These are phyloP conservation scores for Debaryomyces fabryi DNA, from an alignment of 1,139 yeast genomes.

Conservation along the genomic window DNA sequence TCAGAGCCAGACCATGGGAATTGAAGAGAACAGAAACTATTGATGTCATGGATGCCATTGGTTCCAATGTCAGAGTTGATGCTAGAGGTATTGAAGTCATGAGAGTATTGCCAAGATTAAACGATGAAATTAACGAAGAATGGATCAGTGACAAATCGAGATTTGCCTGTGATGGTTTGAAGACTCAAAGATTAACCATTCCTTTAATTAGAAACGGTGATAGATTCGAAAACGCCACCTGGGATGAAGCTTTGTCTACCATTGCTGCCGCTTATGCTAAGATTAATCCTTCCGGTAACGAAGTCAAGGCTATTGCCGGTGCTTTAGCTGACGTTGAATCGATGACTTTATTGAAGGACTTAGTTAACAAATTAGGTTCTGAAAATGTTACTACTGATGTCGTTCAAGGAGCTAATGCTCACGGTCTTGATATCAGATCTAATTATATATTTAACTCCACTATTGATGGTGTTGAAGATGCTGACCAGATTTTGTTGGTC, in stretches of 20 bases:
- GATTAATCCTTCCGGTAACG: conserved; percentile 65
- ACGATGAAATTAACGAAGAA: conserved; percentile 87
- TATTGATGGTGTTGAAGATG: conserved; percentile 78
- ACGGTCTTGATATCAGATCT: conserved; percentile 75
- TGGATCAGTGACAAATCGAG: conserved; percentile 91
- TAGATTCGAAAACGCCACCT: conserved; percentile 72
- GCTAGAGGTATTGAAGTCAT: conserved; percentile 87
- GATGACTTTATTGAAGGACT: conserved; percentile 79
- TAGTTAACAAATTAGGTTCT: conserved; percentile 74
- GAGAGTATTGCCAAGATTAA: conserved; percentile 84
- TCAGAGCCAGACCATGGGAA: conserved; percentile 94
- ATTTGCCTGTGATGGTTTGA: conserved; percentile 84
- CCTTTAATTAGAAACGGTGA: conserved; percentile 78
- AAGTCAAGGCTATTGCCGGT: conserved; percentile 81
- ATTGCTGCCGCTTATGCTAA: conserved; percentile 66
- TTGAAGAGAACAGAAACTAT: conserved; percentile 86
- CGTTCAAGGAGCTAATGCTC: conserved; percentile 61
- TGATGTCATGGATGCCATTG: conserved; percentile 84
- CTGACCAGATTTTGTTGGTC: conserved; percentile 75
- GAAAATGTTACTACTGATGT: conserved; percentile 81
- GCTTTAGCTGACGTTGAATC: conserved; percentile 84
- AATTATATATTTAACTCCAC: conserved; percentile 82
- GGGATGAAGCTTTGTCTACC: conserved; percentile 84
- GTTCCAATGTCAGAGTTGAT: conserved; percentile 83
- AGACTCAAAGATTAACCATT: conserved; percentile 82